Base-by-base conservation (phyloP, 140 eudicot genomes). In the Oenanthe javanica region DNA sequence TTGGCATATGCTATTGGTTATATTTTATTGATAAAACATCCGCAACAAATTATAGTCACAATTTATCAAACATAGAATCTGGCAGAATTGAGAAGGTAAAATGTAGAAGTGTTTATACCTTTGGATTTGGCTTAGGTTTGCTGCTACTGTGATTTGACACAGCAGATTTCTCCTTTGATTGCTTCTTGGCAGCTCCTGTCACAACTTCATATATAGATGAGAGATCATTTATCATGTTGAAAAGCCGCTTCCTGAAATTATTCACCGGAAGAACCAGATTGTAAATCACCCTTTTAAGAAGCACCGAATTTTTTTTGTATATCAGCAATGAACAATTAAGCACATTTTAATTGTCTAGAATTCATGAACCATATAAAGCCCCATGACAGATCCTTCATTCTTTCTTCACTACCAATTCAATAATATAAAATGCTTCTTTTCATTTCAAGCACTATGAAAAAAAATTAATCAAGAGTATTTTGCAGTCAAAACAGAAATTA, bases 141-240 rank as follows among this genome's bases (percentile, higher is more conserved):
- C 82, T 90, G 88, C 91, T 85, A 82, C 95, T 88, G 79, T 90
- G 96, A 78, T 92, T 92, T 50, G 93, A 87, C 72, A 87, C 89
- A 0, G 92, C 21, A 51, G 96, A 88, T 86, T 87, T 89, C 78
- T 92, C 97, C 79, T 90, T 90, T 63, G 84, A 67, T 72, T 90
- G 93, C 75, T 90, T 92, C 83, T 88, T 90, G 16, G 93, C 89
- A 16, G 83, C 85, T 75, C 93, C 96, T 0, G 93, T 84, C 78
- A 92, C 96, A 69, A 92, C 96, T 79, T 90, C 97, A 27, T 81
- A 89, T 67, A 92, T 84, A 67, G 93, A 87, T 51, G 96, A 93
- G 78, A 90, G 88, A 52, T 90, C 97, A 55, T 92, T 90, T 85
- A 92, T 90, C 97, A 92, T 88, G 84, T 88, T 88, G 84, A 90